These are phyloP conservation scores for Phytophthora lateralis DNA, from an alignment of 352 stramenopile genomes.

Conservation along the genomic window DNA sequence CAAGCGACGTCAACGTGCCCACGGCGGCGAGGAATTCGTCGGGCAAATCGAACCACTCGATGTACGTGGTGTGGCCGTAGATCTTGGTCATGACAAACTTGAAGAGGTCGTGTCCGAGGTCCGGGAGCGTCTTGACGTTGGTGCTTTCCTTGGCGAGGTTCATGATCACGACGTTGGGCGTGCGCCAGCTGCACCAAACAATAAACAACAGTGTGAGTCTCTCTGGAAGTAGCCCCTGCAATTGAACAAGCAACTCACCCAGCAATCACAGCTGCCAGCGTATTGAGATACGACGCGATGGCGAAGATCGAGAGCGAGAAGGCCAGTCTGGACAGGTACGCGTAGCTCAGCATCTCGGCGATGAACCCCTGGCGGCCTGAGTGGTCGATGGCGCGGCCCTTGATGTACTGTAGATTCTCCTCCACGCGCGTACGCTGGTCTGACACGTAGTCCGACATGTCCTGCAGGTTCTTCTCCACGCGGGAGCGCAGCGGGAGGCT, in stretches of 20 bases:
- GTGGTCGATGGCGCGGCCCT: constrained; percentile 73
- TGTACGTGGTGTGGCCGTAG: constrained; percentile 82
- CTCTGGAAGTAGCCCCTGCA: neutral
- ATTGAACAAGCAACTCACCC: constrained; percentile 37
- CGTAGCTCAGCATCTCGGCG: constrained; percentile 87
- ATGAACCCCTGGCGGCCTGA: constrained; percentile 83
- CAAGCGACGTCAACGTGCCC: constrained; percentile 63
- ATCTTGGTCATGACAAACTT: constrained; percentile 87
- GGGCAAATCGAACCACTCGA: constrained; percentile 86
- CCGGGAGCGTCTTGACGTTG: constrained; percentile 76
- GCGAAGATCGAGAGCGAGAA: constrained; percentile 80
- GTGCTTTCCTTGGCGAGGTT: constrained; percentile 62
- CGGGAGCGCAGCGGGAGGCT: constrained; percentile 55
- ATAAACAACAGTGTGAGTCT: neutral
- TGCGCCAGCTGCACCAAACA: constrained; percentile 64
- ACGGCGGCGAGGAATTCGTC: constrained; percentile 84
- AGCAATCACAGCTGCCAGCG: constrained; percentile 77
- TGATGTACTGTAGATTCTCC: constrained; percentile 77
- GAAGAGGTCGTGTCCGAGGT: constrained; percentile 87
- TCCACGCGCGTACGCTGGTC: constrained; percentile 68
- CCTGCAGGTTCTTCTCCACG: constrained; percentile 77
- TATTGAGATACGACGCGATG: constrained; percentile 85
- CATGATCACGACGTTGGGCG: constrained; percentile 84
- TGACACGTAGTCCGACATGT: constrained; percentile 78
- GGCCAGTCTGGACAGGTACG: constrained; percentile 81